phyloP scores from a whole-genome alignment of 768 basidiomycete species.

The Glaciozyma antarctica region DNA sequence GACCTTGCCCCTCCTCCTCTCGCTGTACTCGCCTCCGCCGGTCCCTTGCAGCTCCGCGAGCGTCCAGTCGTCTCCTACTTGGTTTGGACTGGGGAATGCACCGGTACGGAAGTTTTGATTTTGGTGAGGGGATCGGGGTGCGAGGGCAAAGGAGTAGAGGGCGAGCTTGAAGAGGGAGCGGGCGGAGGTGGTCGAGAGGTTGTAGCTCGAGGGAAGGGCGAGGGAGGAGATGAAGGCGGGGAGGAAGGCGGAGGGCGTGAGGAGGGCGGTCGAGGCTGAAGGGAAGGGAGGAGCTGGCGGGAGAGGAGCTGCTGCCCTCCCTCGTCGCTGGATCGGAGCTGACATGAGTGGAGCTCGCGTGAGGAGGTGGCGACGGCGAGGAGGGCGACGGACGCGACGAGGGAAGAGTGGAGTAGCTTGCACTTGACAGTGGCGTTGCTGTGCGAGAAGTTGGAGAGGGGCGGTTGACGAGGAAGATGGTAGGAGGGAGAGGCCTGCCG shows the following conservation, averaged over 20 bases:
- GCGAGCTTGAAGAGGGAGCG: neutral
- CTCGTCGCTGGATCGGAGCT: too few species aligned
- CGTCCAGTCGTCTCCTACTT: constrained; percentile 9
- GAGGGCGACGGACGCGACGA: too few species aligned
- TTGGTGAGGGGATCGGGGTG: neutral
- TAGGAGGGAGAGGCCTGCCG: too few species aligned
- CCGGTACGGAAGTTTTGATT: neutral
- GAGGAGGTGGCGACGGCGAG: too few species aligned
- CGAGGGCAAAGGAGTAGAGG: constrained; percentile 10
- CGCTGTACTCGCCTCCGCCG: neutral
- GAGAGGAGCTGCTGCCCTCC: neutral
- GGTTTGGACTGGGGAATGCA: neutral
- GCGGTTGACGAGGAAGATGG: too few species aligned
- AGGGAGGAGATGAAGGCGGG: neutral
- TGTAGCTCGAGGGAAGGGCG: neutral
- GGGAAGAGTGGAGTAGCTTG: too few species aligned
- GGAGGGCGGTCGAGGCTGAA: neutral
- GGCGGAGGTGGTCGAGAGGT: neutral
- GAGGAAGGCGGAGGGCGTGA: neutral
- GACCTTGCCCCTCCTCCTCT: constrained; percentile 12
- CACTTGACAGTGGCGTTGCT: too few species aligned
- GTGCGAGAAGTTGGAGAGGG: too few species aligned
- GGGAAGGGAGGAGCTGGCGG: constrained; percentile 1
- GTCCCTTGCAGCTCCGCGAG: constrained; percentile 4
- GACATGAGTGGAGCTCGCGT: too few species aligned